These are phyloP conservation scores for Erysimum cheiri DNA, from an alignment of 441 rosid species.

Conservation along the genomic window DNA sequence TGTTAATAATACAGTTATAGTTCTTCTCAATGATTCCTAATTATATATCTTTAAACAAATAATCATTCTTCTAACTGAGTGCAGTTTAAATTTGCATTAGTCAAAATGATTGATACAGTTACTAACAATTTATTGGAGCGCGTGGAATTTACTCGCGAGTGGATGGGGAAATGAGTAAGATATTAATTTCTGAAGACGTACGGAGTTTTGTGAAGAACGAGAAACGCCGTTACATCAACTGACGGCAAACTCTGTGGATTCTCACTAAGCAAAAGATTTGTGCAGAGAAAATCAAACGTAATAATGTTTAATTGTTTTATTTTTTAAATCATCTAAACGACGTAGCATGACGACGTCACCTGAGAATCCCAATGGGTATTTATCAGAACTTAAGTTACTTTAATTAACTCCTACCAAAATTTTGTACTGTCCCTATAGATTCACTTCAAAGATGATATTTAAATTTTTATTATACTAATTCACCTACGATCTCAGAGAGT, in stretches of 20 bases:
- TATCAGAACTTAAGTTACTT: slow-evolving; percentile 27
- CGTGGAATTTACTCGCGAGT: slow-evolving; percentile 27
- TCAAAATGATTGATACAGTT: background rate
- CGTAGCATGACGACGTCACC: slow-evolving; percentile 53
- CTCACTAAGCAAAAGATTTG: slow-evolving; percentile 55
- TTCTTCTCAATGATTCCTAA: background rate
- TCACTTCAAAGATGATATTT: background rate
- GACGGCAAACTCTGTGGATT: slow-evolving; percentile 49
- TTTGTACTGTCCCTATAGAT: slow-evolving; percentile 23
- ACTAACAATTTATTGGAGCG: background rate
- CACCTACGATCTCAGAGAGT: no score
- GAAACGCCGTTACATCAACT: slow-evolving; percentile 47
- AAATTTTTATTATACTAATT: no score
- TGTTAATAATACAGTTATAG: background rate
- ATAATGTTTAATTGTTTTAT: slow-evolving; percentile 6
- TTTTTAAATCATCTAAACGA: slow-evolving; percentile 16
- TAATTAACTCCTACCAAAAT: slow-evolving; percentile 27
- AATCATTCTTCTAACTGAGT: slow-evolving; percentile 1
- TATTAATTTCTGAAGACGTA: slow-evolving; percentile 23
- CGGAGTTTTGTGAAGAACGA: slow-evolving; percentile 44
- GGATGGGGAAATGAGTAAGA: background rate
- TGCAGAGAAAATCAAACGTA: slow-evolving; percentile 38
- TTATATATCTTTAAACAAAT: background rate
- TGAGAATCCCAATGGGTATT: slow-evolving; percentile 42
- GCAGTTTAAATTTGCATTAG: background rate